Conservation (phyloP, 176 grass and related monocot species). For the Hordeum marinum region DNA sequence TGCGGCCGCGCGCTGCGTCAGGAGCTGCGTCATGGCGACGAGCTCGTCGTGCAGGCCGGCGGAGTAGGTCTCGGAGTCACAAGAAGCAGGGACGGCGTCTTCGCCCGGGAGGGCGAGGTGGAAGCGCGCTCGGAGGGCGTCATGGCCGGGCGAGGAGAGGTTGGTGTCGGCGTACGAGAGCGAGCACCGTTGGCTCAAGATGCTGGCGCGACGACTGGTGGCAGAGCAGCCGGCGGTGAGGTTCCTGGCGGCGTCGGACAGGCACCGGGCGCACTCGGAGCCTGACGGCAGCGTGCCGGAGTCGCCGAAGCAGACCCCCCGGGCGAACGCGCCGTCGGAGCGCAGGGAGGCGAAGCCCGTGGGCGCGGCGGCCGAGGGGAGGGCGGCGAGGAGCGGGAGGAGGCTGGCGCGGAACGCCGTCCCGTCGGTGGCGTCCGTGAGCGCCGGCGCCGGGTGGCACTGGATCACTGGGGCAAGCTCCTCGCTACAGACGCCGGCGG, state of each 20-base stretch:
- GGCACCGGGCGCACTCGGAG: background rate
- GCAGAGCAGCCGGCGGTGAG: background rate
- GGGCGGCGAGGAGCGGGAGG: background rate
- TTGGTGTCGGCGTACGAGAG: constrained; percentile 12
- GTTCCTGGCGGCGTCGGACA: background rate
- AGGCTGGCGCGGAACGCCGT: background rate
- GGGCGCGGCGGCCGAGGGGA: background rate
- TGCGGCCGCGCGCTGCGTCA: background rate
- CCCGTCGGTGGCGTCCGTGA: background rate
- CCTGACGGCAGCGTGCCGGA: too few relatives aligned
- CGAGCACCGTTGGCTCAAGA: background rate
- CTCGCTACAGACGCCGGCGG: background rate
- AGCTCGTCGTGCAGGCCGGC: background rate
- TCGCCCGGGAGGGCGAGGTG: background rate
- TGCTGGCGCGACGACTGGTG: background rate
- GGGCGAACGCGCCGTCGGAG: background rate
- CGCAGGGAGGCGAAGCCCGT: background rate
- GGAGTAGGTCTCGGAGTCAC: background rate
- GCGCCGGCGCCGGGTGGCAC: background rate
- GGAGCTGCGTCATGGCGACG: background rate
- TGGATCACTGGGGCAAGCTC: background rate
- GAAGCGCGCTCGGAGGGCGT: background rate
- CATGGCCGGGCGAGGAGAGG: background rate
- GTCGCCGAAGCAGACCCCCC: background rate
- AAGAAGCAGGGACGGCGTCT: too few relatives aligned